Conservation (phyloP, 2,329 filamentous ascomycete species). For the Pyricularia pennisetigena region DNA sequence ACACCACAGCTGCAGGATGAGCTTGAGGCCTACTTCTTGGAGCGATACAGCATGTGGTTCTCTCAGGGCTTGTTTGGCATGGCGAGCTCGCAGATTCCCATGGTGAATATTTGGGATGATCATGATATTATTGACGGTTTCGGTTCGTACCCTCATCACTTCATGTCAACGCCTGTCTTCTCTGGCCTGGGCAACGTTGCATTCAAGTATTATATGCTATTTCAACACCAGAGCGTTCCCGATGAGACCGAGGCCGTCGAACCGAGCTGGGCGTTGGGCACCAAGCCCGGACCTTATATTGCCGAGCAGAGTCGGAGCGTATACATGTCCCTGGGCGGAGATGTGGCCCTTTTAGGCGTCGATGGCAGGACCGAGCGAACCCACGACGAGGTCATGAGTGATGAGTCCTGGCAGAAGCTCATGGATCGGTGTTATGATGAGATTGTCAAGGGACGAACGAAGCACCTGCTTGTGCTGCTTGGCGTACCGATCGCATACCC, state of each 20-base stretch:
- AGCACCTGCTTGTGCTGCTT: slow-evolving; percentile 79
- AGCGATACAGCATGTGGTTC: slow-evolving; percentile 90
- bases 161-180: slow-evolving; percentile 87
- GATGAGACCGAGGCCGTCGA: slow-evolving; percentile 76
- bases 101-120: slow-evolving; percentile 98
- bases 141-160: slow-evolving; percentile 83
- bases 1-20: slow-evolving; percentile 77
- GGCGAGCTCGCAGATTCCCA: slow-evolving; percentile 88
- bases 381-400: slow-evolving; percentile 67
- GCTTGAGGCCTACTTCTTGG: slow-evolving; percentile 78
- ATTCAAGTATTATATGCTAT: slow-evolving; percentile 98
- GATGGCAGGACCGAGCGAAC: slow-evolving; percentile 89
- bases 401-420: slow-evolving; percentile 75
- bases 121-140: slow-evolving; percentile 89
- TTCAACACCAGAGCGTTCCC: slow-evolving; percentile 85
- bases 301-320: slow-evolving; percentile 74
- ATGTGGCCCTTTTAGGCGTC: slow-evolving; percentile 73
- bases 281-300: slow-evolving; percentile 79
- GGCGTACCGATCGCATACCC: slow-evolving; percentile 80
- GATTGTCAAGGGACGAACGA: slow-evolving; percentile 72
- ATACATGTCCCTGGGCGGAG: slow-evolving; percentile 73
- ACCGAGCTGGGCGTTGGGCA: slow-evolving; percentile 83
- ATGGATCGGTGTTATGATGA: slow-evolving; percentile 80
- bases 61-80: slow-evolving; percentile 91
- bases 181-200: slow-evolving; percentile 81